Base-by-base conservation (phyloP, 2,329 filamentous ascomycete genomes). In the Ceratocystis diversiconidia region DNA sequence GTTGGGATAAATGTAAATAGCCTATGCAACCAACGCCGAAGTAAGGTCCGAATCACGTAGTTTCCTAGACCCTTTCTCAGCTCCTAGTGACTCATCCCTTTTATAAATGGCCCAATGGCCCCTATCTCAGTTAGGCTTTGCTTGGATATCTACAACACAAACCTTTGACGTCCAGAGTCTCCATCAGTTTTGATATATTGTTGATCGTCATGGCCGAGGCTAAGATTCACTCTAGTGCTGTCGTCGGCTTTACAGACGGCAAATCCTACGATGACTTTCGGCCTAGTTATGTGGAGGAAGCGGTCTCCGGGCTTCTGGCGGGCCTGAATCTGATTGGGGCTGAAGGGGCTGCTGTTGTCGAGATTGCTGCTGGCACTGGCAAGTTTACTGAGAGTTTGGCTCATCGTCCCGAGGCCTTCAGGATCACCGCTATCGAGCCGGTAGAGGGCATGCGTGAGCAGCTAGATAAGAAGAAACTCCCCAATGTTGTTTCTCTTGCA, bases 331-430 rank as follows among this genome's bases (percentile, higher is more conserved):
- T 89, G 7, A 74, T 77, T 32, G 78, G 76, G 30, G 71, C 77
- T 19, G 63, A 74, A 5, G 75, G 76, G 59, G 79, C 80, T 15
- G 78, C 74, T 57, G 74, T 89, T 50, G 72, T 88, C 28, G 86
- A 89, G 72, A 76, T 89, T 19, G 86, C 81, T 1, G 84, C 85
- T 2, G 86, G 86, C 0, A 88, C 86, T 0, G 87, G 87, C 30
- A 88, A 88, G 71, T 85, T 89, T 71, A 89, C 86, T 0, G 83
- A 86, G 72, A 70, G 80, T 19, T 77, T 90, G 43, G 81, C 83
- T 5, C 75, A 73, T 15, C 76, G 85, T 36, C 75, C 79, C 0
- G 87, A 89, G 73, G 71, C 74, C 5, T 89, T 81, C 73, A 71
- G 82, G 52, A 76, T 90, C 68, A 71, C 85, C 59, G 81, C 85